Evolutionary conservation across 1,284 basidiomycete species (phyloP), one percentile per base, ranked within the genome.

Genomic region (Vanrija sp.): DNA sequence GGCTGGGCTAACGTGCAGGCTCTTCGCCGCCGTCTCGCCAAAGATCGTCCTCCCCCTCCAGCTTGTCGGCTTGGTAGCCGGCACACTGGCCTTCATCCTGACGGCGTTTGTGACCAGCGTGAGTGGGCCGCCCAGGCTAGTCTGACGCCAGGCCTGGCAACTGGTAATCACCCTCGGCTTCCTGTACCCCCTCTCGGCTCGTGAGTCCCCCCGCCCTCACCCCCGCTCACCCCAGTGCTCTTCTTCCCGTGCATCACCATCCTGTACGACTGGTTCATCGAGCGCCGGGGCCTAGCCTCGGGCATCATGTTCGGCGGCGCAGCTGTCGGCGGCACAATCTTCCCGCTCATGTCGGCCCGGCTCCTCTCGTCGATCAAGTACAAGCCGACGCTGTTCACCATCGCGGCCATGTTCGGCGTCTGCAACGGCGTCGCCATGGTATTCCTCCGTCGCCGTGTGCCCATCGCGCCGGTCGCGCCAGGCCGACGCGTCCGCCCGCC

Each of bases 191-290:
- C 53, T 71, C 31, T 59, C 64, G 14, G 63, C 62, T 36, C 57
- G 69, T 69, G 41, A 57, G 66, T 63, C n/a, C 12, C 10, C 22
- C 8, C 36, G 8, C 18, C 18, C 4, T 20, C 4, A 3, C 22
- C 39, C 19, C 42, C 45, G 14, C 9, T 24, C 19, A 41, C 45
- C 1, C 39, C 49, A 67, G 71, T 65, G 1, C 51, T 61, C 19
- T 76, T 71, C 51, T 55, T 76, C 37, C 73, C 75, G 1, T 67
- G 68, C 23, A 68, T 68, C 0, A 68, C 67, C 3, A 57, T 71
- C 38, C 48, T 75, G n/a, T 74, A 71, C 57, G 68, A 73, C 46
- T 75, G 72, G 73, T 76, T 71, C 57, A 58, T 65, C 24, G 58
- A 49, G 1, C 56, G 61, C 2, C 52, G 63, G 2, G 68, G 68